Base-by-base conservation (phyloP, 2,329 filamentous ascomycete genomes). In the Simplicillium aogashimaense region DNA sequence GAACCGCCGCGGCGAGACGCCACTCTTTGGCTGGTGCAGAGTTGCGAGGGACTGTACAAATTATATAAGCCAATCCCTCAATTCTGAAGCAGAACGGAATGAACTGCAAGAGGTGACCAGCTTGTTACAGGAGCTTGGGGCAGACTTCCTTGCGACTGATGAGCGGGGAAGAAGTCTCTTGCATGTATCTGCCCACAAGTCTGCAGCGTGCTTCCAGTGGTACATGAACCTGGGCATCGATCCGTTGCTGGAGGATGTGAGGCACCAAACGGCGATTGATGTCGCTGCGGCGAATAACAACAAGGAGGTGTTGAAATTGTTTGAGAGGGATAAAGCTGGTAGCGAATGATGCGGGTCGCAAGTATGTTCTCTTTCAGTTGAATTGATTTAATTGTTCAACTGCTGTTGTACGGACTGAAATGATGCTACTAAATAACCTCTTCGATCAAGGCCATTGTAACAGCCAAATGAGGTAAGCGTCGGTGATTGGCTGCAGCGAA, bases 231-330 rank as follows among this genome's bases (percentile, higher is more conserved):
- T 45, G 33, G 56, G 56, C 1, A 30, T 61, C 10, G 57, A 61
- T 47, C 45, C 49, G 2, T 47, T 51, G 47, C 17, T 42, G 36
- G 54, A 59, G 48, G 55, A 61, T 32, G 17, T 47, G 7, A 42
- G 40, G 29, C 48, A 54, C 29, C 48, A 52, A 45, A 59, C 54
- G 12, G 42, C 55, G 12, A 46, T 61, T 33, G 58, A 63, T 48
- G 50, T 57, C 2, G 60, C 60, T 13, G 59, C 55, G 16, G 56
- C 54, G 12, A 30, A 35, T n/a, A 29, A 31, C 12, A 38, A 42
- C 11, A 30, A 35, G 7, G 36, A 42, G 20, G 36, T 42, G 25
- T 20, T 42, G 31, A 32, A 36, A 6, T 29, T 42, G 36, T 42
- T 42, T 25, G 35, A 37, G 14, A 36, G 32, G 28, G 29, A 12